Evolutionary conservation across 2,329 filamentous ascomycete genomes (phyloP).

Genomic region (Coniochaeta prunicola): DNA sequence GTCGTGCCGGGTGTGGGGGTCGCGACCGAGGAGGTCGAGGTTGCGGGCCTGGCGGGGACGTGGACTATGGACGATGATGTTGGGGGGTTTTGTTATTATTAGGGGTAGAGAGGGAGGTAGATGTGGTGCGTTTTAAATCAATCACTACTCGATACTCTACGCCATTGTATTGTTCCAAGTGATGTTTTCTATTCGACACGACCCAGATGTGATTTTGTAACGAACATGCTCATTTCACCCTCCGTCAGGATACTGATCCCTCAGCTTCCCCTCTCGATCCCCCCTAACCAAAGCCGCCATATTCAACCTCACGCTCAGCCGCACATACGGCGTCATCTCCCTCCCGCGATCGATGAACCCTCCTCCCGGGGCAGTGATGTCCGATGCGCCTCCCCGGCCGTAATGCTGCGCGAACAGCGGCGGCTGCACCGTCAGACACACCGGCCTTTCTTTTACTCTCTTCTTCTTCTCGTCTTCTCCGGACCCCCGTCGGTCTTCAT

Average conservation of each 20-base stretch:
- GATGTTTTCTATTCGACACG: no score
- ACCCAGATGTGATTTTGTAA: no score
- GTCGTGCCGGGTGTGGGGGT: constrained; percentile 28
- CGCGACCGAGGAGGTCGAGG: constrained; percentile 37
- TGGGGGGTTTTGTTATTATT: constrained; percentile 55
- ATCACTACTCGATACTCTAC: no score
- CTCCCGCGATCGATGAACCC: constrained; percentile 17
- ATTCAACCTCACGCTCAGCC: constrained; percentile 19
- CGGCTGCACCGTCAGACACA: constrained; percentile 21
- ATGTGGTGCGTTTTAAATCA: neutral
- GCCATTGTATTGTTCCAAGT: no score
- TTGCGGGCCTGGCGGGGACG: constrained; percentile 67
- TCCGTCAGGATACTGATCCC: constrained; percentile 17
- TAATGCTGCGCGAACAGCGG: constrained; percentile 21
- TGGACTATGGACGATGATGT: constrained; percentile 85
- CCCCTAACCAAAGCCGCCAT: constrained; percentile 16
- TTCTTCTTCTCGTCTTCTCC: no score
- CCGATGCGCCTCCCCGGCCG: constrained; percentile 15
- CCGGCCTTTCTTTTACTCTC: constrained; percentile 5
- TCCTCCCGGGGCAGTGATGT: constrained; percentile 19
- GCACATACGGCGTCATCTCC: constrained; percentile 20
- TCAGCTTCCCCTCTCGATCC: constrained; percentile 1
- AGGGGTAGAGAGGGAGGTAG: neutral
- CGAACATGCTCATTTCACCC: no score
- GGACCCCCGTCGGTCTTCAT: neutral